Percentiles rank a stretch among this genome's conserved stretches.
phyloP scores from a whole-genome alignment of 2,329 filamentous ascomycete genomes.

The Didymella pinodella region DNA sequence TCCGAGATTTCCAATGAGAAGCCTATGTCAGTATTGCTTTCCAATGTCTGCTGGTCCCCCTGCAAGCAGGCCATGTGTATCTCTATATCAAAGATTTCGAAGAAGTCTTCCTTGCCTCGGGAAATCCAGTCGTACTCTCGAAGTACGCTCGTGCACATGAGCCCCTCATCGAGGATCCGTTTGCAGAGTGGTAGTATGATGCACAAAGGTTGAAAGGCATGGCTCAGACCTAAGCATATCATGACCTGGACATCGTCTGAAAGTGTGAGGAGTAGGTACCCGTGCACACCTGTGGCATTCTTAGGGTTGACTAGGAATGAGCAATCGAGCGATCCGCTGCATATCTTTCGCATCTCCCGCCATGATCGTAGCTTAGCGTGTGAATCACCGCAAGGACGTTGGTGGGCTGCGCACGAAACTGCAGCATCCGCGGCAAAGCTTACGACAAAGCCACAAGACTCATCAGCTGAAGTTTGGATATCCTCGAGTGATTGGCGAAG shows the following conservation, averaged over 20 bases:
- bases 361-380: conserved; percentile 2
- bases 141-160: background rate
- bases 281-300: conserved; percentile 1
- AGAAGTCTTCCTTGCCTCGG: background rate
- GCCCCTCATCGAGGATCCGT: background rate
- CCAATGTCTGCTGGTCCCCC: background rate
- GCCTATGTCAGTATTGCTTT: background rate
- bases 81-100: background rate
- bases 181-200: conserved; percentile 4
- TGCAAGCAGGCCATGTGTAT: background rate
- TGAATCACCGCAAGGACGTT: background rate
- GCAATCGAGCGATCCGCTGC: background rate
- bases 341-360: background rate
- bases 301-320: conserved; percentile 1
- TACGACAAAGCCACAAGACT: background rate
- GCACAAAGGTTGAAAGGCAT: conserved; percentile 2
- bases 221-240: background rate
- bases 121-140: background rate
- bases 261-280: background rate
- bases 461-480: conserved; percentile 5
- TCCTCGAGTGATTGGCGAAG: conserved; percentile 3
- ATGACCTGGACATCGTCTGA: background rate
- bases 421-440: background rate
- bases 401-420: background rate
- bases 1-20: background rate